Conservation (phyloP, 306 rosid genomes). For the Astragalus glycyphyllos region DNA sequence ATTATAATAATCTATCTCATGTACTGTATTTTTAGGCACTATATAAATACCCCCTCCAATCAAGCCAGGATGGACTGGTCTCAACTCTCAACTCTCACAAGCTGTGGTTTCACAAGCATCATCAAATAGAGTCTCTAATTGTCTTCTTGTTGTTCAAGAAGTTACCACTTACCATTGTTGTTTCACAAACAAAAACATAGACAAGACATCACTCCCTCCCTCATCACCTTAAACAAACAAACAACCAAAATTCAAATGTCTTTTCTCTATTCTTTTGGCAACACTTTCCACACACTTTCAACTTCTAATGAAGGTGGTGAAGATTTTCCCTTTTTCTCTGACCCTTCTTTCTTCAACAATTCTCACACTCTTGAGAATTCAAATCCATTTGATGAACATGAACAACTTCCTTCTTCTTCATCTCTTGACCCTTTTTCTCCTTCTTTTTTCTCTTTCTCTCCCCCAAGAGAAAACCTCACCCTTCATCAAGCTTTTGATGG, state of each 20-base stretch:
- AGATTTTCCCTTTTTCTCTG: constrained; percentile 55
- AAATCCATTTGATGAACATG: constrained; percentile 45
- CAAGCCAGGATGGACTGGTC: constrained; percentile 38
- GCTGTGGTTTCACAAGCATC: constrained; percentile 22
- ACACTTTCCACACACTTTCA: constrained; percentile 48
- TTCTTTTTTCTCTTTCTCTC: constrained; percentile 57
- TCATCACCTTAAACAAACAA: constrained; percentile 16
- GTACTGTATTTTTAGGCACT: too few relatives aligned
- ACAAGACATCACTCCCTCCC: constrained; percentile 2
- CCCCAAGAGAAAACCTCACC: constrained; percentile 57
- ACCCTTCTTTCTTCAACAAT: constrained; percentile 51
- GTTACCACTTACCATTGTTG: not conserved
- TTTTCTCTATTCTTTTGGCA: constrained; percentile 59
- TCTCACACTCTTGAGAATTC: constrained; percentile 54
- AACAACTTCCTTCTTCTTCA: constrained; percentile 40
- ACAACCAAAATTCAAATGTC: constrained; percentile 48
- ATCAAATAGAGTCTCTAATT: constrained; percentile 35
- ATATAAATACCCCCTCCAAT: too few relatives aligned
- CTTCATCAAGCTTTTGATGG: constrained; percentile 50
- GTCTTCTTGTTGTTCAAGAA: constrained; percentile 43
- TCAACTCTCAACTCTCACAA: constrained; percentile 12
- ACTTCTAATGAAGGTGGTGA: constrained; percentile 53
- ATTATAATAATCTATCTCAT: too few relatives aligned
- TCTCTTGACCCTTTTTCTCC: constrained; percentile 53
- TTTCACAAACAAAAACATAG: constrained; percentile 23